Evolutionary conservation across 2,329 filamentous ascomycete genomes (phyloP).

Genomic region (Rhinocladiella mackenziei): DNA sequence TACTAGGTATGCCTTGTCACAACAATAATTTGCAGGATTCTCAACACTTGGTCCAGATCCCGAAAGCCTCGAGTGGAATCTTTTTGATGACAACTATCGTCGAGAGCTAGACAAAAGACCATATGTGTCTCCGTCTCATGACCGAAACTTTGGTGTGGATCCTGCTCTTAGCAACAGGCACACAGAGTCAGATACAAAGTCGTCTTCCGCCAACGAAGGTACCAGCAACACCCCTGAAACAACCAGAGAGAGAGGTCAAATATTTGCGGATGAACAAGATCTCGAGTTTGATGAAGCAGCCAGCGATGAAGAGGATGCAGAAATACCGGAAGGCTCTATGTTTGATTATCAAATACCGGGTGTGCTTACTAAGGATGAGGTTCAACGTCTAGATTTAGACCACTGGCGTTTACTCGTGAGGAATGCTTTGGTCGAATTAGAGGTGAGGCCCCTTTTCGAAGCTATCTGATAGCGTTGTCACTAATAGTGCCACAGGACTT

Average conservation of each 20-base stretch:
- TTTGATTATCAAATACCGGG: constrained; percentile 48
- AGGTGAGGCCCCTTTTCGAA: constrained; percentile 38
- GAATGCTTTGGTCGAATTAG: constrained; percentile 42
- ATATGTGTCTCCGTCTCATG: constrained; percentile 45
- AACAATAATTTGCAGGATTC: background rate
- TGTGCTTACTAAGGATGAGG: constrained; percentile 41
- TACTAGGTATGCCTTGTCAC: constrained; percentile 41
- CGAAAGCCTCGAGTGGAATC: constrained; percentile 44
- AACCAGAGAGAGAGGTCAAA: constrained; percentile 18
- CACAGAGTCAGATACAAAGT: background rate
- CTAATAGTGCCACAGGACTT: constrained; percentile 37
- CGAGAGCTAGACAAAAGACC: constrained; percentile 41
- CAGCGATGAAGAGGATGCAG: constrained; percentile 38
- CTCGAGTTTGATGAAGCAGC: constrained; percentile 28
- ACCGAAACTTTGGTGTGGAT: constrained; percentile 28
- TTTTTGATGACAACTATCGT: constrained; percentile 41
- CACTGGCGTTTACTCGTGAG: constrained; percentile 44
- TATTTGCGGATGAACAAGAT: constrained; percentile 28
- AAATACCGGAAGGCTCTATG: constrained; percentile 35
- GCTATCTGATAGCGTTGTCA: background rate
- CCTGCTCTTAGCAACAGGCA: constrained; percentile 1
- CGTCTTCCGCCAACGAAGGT: constrained; percentile 12
- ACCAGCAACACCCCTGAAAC: constrained; percentile 16
- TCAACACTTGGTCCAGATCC: constrained; percentile 38
- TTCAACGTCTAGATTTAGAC: constrained; percentile 42